phyloP scores from a whole-genome alignment of 306 rosid species.

The Crataegus laevigata region DNA sequence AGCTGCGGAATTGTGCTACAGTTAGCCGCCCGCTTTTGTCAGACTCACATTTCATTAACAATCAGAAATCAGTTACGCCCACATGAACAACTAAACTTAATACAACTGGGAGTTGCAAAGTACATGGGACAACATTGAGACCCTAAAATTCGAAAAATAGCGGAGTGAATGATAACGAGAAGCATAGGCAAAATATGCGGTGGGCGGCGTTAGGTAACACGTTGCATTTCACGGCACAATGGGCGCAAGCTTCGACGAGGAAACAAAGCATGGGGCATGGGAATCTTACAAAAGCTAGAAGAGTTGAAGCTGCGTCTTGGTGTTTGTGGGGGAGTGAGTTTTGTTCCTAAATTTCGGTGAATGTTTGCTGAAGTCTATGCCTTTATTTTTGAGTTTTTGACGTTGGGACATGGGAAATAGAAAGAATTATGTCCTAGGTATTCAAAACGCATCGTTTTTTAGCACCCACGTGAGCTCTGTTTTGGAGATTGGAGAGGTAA shows the following conservation, averaged over 20 bases:
- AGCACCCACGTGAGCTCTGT: conserved; percentile 23
- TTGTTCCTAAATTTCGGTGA: conserved; percentile 13
- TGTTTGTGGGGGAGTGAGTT: conserved; percentile 8
- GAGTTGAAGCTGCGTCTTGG: conserved; percentile 3
- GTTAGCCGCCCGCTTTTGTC: not conserved
- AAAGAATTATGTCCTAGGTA: conserved; percentile 12
- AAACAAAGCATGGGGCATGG: conserved; percentile 10
- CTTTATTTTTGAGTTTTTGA: conserved; percentile 10
- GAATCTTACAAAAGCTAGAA: not conserved
- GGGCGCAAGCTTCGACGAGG: conserved; percentile 22
- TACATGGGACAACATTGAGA: not conserved
- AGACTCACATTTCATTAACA: not conserved
- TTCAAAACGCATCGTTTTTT: conserved; percentile 1
- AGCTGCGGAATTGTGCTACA: not conserved
- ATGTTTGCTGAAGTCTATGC: conserved; percentile 12
- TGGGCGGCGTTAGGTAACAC: not conserved
- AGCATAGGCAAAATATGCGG: conserved; percentile 13
- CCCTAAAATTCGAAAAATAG: conserved; percentile 2
- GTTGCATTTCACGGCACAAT: conserved; percentile 32
- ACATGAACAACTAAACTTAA: not conserved
- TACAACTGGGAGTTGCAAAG: not conserved
- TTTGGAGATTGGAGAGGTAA: conserved; percentile 5
- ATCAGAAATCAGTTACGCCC: not conserved
- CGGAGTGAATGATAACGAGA: not conserved
- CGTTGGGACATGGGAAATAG: conserved; percentile 12